Percentiles rank a stretch among this genome's conserved stretches.
Conservation (phyloP, 257 asterid genomes). For the Gentiana dahurica region DNA sequence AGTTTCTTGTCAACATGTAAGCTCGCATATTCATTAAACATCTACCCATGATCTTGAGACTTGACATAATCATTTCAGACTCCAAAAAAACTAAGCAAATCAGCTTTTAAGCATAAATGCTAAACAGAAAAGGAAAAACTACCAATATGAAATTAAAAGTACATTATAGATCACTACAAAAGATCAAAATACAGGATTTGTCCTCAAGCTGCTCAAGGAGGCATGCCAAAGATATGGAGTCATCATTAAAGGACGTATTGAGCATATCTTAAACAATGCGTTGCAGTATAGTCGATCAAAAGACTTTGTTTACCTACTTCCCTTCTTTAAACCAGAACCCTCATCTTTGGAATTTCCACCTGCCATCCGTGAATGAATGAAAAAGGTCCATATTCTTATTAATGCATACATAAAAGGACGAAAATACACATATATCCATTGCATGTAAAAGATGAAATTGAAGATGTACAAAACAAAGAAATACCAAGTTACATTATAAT, state of each 20-base stretch:
- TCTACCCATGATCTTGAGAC: too few relatives aligned
- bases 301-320: constrained; percentile 98
- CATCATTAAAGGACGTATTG: constrained; percentile 22
- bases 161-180: not conserved
- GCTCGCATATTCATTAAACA: too few relatives aligned
- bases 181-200: constrained; percentile 14
- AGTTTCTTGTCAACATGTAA: too few relatives aligned
- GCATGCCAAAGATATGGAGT: constrained; percentile 27
- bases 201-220: constrained; percentile 11
- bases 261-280: constrained; percentile 43
- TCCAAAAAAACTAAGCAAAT: not conserved
- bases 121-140: not conserved
- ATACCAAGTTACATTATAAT: constrained; percentile 11
- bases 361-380: constrained; percentile 99
- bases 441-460: constrained; percentile 11
- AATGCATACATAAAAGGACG: constrained; percentile 56
- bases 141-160: not conserved
- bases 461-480: constrained; percentile 1
- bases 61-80: too few relatives aligned
- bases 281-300: constrained; percentile 66
- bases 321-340: constrained; percentile 99
- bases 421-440: constrained; percentile 53
- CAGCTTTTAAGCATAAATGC: not conserved
- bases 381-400: constrained; percentile 91
- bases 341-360: constrained; percentile 99